phyloP scores from a whole-genome alignment of 73 alveolate genomes.

The Tetrahymena elliotti region DNA sequence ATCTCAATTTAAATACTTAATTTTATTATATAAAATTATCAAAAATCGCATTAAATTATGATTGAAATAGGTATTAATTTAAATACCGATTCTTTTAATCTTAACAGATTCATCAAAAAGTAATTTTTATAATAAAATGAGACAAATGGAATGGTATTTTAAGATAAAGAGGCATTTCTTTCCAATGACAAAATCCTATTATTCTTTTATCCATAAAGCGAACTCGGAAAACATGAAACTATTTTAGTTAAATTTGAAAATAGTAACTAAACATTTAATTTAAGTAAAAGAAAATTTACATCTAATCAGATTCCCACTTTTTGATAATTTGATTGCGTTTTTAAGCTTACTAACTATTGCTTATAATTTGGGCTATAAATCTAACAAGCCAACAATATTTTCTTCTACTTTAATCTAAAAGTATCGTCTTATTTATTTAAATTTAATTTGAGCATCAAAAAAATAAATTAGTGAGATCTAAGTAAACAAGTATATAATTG shows the following conservation, averaged over 20 bases:
- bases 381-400: conserved; percentile 20
- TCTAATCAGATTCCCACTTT: conserved; percentile 21
- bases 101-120: background rate
- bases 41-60: background rate
- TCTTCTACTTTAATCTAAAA: background rate
- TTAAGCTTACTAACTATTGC: conserved; percentile 2
- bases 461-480: background rate
- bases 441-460: background rate
- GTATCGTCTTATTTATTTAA: background rate
- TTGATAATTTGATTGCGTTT: conserved; percentile 6
- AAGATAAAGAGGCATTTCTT: background rate
- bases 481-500: background rate
- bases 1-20: background rate
- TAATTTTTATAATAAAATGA: background rate
- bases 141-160: background rate
- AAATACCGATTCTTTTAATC: background rate
- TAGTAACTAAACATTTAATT: background rate
- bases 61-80: background rate
- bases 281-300: background rate
- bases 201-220: background rate
- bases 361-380: conserved; percentile 5
- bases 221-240: background rate
- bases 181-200: background rate
- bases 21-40: background rate
- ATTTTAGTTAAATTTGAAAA: background rate